A percentile compares a stretch with the other conserved stretches of the same genome.
phyloP scores from a whole-genome alignment of 148 eudicot genomes.

The Persicaria tinctoria region DNA sequence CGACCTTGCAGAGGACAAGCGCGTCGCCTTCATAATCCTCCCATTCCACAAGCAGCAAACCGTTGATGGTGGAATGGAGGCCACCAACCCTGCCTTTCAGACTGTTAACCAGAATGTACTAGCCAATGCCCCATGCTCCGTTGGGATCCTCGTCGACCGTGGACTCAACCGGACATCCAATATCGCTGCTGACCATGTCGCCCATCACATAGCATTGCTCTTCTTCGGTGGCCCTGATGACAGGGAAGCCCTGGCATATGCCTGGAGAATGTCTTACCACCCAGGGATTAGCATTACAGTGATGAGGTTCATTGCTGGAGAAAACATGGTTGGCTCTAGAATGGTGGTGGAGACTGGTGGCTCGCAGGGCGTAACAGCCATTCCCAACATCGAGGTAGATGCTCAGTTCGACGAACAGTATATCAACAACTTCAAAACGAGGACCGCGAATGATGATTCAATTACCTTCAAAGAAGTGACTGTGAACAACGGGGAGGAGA shows the following conservation, averaged over 20 bases:
- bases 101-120: conserved; percentile 51
- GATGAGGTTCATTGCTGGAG: conserved; percentile 44
- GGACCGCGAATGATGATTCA: conserved; percentile 31
- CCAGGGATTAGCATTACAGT: conserved; percentile 42
- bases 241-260: conserved; percentile 58
- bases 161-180: conserved; percentile 35
- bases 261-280: conserved; percentile 48
- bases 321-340: conserved; percentile 23
- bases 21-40: conserved; percentile 45
- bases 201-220: conserved; percentile 19
- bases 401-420: conserved; percentile 54
- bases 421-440: conserved; percentile 43
- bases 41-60: conserved; percentile 79
- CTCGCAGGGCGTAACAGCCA: conserved; percentile 35
- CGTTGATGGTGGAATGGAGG: conserved; percentile 67
- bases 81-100: conserved; percentile 47
- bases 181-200: conserved; percentile 17
- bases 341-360: conserved; percentile 30
- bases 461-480: conserved; percentile 36
- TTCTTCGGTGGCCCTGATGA: conserved; percentile 35
- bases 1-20: conserved; percentile 51
- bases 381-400: conserved; percentile 48
- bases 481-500: conserved; percentile 70
- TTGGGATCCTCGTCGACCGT: conserved; percentile 66
- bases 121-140: conserved; percentile 66